These are phyloP conservation scores for Hammondia hammondi DNA, from an alignment of 169 alveolate species.

Conservation along the genomic window DNA sequence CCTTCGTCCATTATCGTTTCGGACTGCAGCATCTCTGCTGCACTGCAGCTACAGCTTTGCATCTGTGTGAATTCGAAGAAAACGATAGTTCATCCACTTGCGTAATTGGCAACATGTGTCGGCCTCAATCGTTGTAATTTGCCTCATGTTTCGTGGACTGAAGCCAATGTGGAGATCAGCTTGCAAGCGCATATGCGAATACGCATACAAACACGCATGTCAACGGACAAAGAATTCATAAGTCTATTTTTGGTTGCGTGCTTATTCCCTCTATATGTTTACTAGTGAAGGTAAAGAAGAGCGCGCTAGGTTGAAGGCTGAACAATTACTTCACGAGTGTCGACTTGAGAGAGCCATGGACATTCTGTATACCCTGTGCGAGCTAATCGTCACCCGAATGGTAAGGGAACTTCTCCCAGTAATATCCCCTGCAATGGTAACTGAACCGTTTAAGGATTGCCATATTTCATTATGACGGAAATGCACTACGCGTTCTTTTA, in stretches of 20 bases:
- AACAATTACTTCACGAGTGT: constrained; percentile 59
- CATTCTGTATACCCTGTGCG: constrained; percentile 70
- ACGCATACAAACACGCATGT: no score
- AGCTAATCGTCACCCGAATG: constrained; percentile 65
- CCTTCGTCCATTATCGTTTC: no score
- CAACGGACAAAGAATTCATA: no score
- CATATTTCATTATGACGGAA: neutral
- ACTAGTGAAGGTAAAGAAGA: constrained; percentile 68
- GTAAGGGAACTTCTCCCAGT: neutral
- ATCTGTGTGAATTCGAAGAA: no score
- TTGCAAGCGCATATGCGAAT: neutral
- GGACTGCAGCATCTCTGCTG: no score
- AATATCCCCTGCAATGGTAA: neutral
- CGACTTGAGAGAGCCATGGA: constrained; percentile 72
- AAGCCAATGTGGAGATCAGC: no score
- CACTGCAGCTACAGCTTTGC: no score
- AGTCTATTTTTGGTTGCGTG: no score
- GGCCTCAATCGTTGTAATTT: no score
- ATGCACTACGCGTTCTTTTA: neutral
- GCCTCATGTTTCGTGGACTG: no score
- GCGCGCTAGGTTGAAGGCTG: constrained; percentile 71
- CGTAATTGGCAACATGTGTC: no score
- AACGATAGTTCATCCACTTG: no score
- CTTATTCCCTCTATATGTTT: neutral
- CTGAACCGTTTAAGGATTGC: neutral